Conservation (phyloP, 2,329 filamentous ascomycete species). For the Ceratocystis variospora region DNA sequence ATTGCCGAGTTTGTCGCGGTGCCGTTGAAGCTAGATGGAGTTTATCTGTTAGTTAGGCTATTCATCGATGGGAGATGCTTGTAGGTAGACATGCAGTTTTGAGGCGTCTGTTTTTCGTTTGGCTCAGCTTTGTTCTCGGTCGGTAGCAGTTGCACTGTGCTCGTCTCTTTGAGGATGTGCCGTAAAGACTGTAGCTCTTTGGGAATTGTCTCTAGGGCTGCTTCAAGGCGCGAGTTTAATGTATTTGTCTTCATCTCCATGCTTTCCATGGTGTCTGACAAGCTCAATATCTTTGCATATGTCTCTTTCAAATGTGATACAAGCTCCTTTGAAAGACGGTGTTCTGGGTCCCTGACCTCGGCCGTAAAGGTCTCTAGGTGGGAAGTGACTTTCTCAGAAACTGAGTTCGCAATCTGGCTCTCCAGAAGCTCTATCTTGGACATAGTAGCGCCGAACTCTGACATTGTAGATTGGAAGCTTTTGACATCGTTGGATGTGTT, state of each 20-base stretch:
- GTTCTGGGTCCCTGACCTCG: slow-evolving; percentile 2
- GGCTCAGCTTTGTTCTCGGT: neutral
- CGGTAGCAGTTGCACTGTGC: neutral
- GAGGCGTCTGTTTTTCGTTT: neutral
- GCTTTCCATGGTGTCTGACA: slow-evolving; percentile 9
- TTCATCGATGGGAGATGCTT: neutral
- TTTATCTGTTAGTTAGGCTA: neutral
- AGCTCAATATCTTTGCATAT: slow-evolving; percentile 1
- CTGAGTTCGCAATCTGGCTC: neutral
- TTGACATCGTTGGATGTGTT: slow-evolving; percentile 8
- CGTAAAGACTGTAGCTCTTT: slow-evolving; percentile 13
- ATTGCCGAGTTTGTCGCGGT: slow-evolving; percentile 12
- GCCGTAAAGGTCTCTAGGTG: neutral
- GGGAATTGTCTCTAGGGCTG: slow-evolving; percentile 9
- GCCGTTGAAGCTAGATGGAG: neutral
- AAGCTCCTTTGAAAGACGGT: slow-evolving; percentile 13
- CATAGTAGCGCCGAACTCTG: slow-evolving; percentile 5
- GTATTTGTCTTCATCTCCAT: slow-evolving; percentile 10
- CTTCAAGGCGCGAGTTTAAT: slow-evolving; percentile 10
- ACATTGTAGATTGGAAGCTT: slow-evolving; percentile 11
- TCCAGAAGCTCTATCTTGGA: slow-evolving; percentile 14
- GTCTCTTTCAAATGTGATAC: slow-evolving; percentile 11
- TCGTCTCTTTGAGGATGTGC: slow-evolving; percentile 12
- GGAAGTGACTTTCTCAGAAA: neutral
- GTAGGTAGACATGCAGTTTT: neutral